Evolutionary conservation across 108 stramenopile genomes (phyloP).

Genomic region (Cyclotella choctawhatcheeana): DNA sequence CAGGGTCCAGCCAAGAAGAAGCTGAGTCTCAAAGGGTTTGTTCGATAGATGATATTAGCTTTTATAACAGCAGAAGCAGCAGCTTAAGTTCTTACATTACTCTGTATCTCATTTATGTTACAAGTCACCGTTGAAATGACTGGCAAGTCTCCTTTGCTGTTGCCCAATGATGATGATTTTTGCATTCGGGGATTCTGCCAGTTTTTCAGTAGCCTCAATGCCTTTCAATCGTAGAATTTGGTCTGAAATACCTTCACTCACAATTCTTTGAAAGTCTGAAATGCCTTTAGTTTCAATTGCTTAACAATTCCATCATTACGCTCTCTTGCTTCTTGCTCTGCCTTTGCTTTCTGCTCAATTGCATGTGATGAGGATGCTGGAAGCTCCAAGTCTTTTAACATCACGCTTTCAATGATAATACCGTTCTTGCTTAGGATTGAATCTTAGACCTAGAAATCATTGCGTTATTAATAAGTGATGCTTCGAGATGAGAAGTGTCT

Average conservation of each 20-base stretch:
- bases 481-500: no score
- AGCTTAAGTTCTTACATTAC: no score
- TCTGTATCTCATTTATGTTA: background rate
- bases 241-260: conserved; percentile 47
- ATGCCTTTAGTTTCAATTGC: conserved; percentile 61
- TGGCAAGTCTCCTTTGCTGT: conserved; percentile 45
- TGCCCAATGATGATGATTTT: conserved; percentile 62
- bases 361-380: conserved; percentile 43
- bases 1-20: conserved; percentile 72
- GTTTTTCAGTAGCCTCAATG: conserved; percentile 60
- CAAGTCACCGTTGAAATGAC: conserved; percentile 40
- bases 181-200: conserved; percentile 48
- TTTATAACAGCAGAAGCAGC: no score
- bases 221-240: conserved; percentile 57
- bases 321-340: conserved; percentile 64
- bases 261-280: conserved; percentile 63
- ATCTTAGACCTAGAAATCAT: no score
- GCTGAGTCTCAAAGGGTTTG: conserved; percentile 63
- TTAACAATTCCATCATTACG: conserved; percentile 61
- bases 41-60: no score
- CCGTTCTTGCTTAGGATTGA: conserved; percentile 48
- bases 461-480: no score
- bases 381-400: conserved; percentile 53
- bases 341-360: conserved; percentile 57
- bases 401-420: conserved; percentile 58